A percentile compares a stretch with the other conserved stretches of the same genome.
These are phyloP conservation scores for Calophaca sinica DNA, from an alignment of 306 rosid species.

Conservation along the genomic window DNA sequence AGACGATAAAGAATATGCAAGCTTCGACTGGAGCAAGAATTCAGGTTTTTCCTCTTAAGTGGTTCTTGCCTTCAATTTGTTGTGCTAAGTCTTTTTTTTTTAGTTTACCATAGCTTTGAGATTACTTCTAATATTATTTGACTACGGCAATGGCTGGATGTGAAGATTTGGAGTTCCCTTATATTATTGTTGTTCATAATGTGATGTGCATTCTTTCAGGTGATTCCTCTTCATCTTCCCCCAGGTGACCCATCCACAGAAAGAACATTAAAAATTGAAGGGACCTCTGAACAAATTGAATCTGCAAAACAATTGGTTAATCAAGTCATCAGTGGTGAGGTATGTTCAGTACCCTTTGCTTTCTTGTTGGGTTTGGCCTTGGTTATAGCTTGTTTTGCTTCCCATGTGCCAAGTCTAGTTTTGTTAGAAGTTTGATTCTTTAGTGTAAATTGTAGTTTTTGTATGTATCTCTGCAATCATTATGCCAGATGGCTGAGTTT, in stretches of 20 bases:
- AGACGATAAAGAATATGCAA: constrained; percentile 94
- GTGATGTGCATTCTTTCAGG: constrained; percentile 53
- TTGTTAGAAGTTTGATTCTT: constrained; percentile 12
- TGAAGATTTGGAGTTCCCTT: not conserved
- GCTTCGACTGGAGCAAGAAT: constrained; percentile 87
- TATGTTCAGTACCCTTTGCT: constrained; percentile 52
- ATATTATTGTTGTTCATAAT: not conserved
- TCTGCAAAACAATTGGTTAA: constrained; percentile 84
- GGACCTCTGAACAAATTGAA: constrained; percentile 88
- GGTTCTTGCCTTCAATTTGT: not conserved
- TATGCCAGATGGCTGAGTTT: constrained; percentile 23
- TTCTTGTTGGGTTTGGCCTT: constrained; percentile 45
- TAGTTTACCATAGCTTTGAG: not conserved
- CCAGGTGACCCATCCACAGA: constrained; percentile 90
- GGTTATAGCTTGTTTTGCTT: constrained; percentile 39
- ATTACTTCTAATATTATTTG: not conserved
- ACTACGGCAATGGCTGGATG: not conserved
- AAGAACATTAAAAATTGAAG: constrained; percentile 92
- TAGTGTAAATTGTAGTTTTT: constrained; percentile 8
- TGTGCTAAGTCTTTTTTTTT: not conserved
- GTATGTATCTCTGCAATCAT: constrained; percentile 18
- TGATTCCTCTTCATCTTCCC: constrained; percentile 97
- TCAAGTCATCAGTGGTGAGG: constrained; percentile 93
- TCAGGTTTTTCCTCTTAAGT: constrained; percentile 65
- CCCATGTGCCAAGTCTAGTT: constrained; percentile 39